Evolutionary conservation across 345 rosid genomes (phyloP).

Genomic region (Eucalyptus brandiana): DNA sequence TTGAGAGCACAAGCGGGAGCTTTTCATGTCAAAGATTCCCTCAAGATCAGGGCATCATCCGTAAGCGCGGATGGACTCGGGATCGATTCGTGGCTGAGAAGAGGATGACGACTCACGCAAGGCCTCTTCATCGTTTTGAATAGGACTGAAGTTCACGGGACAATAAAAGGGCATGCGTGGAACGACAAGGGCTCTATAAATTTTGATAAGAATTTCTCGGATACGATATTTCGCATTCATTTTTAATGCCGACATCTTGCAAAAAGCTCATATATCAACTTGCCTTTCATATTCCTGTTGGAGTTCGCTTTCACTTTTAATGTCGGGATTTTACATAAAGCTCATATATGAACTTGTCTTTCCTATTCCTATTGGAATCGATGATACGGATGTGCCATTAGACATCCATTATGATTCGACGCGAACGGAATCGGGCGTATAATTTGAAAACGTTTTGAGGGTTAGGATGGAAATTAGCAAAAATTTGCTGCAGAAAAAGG

Average conservation of each 20-base stretch:
- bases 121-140: neutral
- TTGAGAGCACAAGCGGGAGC: neutral
- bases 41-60: neutral
- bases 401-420: neutral
- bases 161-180: neutral
- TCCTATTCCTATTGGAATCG: neutral
- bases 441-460: neutral
- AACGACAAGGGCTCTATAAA: neutral
- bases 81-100: neutral
- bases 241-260: neutral
- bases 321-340: neutral
- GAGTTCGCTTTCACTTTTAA: neutral
- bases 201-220: neutral
- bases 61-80: neutral
- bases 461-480: neutral
- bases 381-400: neutral
- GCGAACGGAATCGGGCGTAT: neutral
- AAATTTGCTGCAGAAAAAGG: neutral
- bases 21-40: neutral
- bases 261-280: neutral
- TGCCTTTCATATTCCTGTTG: neutral
- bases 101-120: neutral
- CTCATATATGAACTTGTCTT: neutral
- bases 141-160: neutral
- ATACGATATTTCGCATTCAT: accelerated